phyloP scores from a whole-genome alignment of 2,329 filamentous ascomycete genomes.

The Saccharata proteae region DNA sequence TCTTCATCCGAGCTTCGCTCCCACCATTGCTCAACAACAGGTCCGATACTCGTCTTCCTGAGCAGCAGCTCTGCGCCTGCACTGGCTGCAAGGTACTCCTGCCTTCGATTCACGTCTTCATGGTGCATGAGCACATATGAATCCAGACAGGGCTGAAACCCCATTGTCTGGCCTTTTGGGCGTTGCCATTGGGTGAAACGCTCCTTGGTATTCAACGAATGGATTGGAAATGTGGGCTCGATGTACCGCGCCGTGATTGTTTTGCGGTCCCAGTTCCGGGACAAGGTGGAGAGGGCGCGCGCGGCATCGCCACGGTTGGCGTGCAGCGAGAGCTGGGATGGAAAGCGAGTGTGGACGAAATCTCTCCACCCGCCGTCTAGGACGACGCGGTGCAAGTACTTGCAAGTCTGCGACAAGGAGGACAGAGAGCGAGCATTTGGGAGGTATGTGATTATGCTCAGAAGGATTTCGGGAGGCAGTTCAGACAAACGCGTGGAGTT shows the following conservation, averaged over 20 bases:
- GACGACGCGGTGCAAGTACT: constrained; percentile 32
- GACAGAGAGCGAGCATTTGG: constrained; percentile 33
- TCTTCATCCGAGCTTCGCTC: constrained; percentile 14
- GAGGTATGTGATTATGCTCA: constrained; percentile 27
- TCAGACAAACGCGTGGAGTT: constrained; percentile 1
- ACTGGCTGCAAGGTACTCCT: constrained; percentile 48
- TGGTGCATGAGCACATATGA: constrained; percentile 43
- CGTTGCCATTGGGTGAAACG: constrained; percentile 20
- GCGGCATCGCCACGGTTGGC: constrained; percentile 15
- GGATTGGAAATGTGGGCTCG: constrained; percentile 25
- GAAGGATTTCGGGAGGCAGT: constrained; percentile 27
- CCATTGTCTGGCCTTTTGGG: constrained; percentile 40
- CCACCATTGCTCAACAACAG: constrained; percentile 13
- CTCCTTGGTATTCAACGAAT: constrained; percentile 6
- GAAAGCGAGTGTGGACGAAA: constrained; percentile 37
- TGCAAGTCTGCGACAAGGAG: constrained; percentile 34
- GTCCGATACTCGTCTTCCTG: constrained; percentile 34
- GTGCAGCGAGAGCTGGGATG: constrained; percentile 26
- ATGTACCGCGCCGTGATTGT: constrained; percentile 44
- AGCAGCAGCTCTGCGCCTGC: constrained; percentile 46
- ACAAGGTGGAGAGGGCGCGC: constrained; percentile 43
- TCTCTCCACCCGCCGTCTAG: constrained; percentile 36
- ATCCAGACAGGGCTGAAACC: constrained; percentile 47
- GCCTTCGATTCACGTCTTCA: constrained; percentile 28
- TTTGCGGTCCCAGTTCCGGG: constrained; percentile 44